phyloP scores from a whole-genome alignment of 192 early-diverging fungal genomes.

The Podila epicladia region DNA sequence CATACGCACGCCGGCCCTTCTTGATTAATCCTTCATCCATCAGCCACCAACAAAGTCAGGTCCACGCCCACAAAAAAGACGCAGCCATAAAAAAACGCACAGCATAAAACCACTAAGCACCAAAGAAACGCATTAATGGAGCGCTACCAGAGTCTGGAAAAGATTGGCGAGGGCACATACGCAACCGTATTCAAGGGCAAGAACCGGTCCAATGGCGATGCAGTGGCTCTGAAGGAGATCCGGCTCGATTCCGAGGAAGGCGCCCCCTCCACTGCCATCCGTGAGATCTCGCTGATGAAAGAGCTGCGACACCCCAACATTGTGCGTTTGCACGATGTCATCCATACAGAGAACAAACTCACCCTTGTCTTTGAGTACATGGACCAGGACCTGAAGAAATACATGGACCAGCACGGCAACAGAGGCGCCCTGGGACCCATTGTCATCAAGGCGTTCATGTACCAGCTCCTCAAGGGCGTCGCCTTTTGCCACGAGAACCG shows the following conservation, averaged over 20 bases:
- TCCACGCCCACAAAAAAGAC: not conserved
- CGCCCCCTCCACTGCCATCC: conserved; percentile 96
- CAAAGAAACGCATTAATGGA: conserved; percentile 16
- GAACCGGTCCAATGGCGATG: conserved; percentile 77
- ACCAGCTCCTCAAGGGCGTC: conserved; percentile 82
- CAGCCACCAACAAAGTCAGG: not conserved
- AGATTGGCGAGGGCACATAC: conserved; percentile 98
- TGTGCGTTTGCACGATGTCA: conserved; percentile 83
- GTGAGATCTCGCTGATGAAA: conserved; percentile 98
- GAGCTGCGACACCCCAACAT: conserved; percentile 95
- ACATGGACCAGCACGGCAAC: conserved; percentile 81
- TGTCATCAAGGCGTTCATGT: conserved; percentile 84
- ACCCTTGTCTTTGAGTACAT: conserved; percentile 90
- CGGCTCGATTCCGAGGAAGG: conserved; percentile 90
- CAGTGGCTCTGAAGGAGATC: conserved; percentile 98
- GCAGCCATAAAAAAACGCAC: not conserved
- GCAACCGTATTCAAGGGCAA: conserved; percentile 91
- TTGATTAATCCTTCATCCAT: not conserved
- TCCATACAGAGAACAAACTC: conserved; percentile 86
- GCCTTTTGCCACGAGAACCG: conserved; percentile 88
- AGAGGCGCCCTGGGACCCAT: conserved; percentile 69
- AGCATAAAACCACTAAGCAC: too few species aligned
- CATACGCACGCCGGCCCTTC: not conserved
- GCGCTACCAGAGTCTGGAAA: conserved; percentile 83
- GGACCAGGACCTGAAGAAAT: conserved; percentile 89